Evolutionary conservation across 2,329 filamentous ascomycete species (phyloP), one percentile per base, ranked within the genome.

Genomic region (Talaromyces sp.): DNA sequence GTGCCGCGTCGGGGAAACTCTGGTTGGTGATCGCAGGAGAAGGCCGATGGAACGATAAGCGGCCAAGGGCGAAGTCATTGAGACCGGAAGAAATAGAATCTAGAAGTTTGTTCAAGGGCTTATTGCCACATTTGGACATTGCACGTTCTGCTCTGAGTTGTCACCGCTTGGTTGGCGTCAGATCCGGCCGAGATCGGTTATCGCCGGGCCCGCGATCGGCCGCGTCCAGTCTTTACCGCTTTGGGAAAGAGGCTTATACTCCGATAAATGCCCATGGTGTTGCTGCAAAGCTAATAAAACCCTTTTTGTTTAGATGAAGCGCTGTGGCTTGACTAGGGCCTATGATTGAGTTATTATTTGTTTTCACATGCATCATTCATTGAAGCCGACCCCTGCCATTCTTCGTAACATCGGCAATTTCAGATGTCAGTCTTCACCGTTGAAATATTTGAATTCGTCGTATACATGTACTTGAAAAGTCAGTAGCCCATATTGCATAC

Each of bases 1-100:
- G 27, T 55, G 55, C 2, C 17, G 44, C 44, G 55, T 22, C 4
- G 52, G 30, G 39, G 42, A 55, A 22, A 51, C 30, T 28, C 32
- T 42, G 39, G 60, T 53, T 47, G 56, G 17, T 25, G 39, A 53
- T 22, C 39, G 60, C 25, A 57, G 30, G 22, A 54, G 33, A 51
- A 25, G 28, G 55, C 55, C 13, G 10, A 32, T 53, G 15, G 53
- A 39, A n/a, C 60, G 60, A 51, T 42, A 36, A 55, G 60, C 39
- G 47, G 47, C 55, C 17, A 51, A 19, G 19, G n/a, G n/a, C 28
- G 49, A 15, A 58, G 33, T 55, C 60, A 61, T 61, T n/a, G 56
- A 49, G 32, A n/a, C 49, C 25, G 11, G 11, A 8, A 53, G 25
- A n/a, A 39, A 39, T n/a, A 4, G 6, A 30, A 19, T 47, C 19